phyloP scores from a whole-genome alignment of 805 yeast species.

The Spencermartinsiella europaea region DNA sequence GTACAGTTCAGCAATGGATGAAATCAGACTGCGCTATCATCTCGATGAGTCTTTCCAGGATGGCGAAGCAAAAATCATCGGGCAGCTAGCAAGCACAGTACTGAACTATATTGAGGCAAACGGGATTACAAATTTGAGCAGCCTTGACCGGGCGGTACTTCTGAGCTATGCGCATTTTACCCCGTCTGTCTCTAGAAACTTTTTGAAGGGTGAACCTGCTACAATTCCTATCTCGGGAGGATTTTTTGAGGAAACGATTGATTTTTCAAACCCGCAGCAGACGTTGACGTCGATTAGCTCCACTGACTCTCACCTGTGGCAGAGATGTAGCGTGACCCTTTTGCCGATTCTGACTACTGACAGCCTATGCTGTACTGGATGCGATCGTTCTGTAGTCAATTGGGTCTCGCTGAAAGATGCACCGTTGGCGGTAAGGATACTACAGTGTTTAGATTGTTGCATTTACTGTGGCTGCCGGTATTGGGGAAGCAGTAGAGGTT shows the following conservation, averaged over 20 bases:
- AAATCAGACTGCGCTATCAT: constrained; percentile 11
- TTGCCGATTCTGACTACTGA: constrained; percentile 29
- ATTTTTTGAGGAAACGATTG: constrained; percentile 20
- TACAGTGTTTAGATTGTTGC: constrained; percentile 27
- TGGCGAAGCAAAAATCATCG: background rate
- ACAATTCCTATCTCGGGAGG: constrained; percentile 16
- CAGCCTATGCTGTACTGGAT: constrained; percentile 26
- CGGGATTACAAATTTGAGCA: background rate
- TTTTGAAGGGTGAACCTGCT: background rate
- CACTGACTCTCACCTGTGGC: constrained; percentile 28
- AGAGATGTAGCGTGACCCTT: constrained; percentile 32
- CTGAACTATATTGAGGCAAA: constrained; percentile 3
- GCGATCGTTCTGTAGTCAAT: constrained; percentile 21
- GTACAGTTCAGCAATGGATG: constrained; percentile 8
- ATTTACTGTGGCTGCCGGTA: constrained; percentile 25
- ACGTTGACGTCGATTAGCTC: background rate
- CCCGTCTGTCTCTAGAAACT: background rate
- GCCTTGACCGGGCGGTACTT: constrained; percentile 18
- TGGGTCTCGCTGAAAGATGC: constrained; percentile 6
- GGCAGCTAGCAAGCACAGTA: constrained; percentile 9
- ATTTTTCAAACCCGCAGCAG: constrained; percentile 12
- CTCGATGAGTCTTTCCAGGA: constrained; percentile 1
- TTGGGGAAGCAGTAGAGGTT: constrained; percentile 13
- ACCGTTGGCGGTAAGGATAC: constrained; percentile 11
- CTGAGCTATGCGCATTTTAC: constrained; percentile 9